Base-by-base conservation (phyloP, 768 basidiomycete genomes). In the Boletus subparvulus region DNA sequence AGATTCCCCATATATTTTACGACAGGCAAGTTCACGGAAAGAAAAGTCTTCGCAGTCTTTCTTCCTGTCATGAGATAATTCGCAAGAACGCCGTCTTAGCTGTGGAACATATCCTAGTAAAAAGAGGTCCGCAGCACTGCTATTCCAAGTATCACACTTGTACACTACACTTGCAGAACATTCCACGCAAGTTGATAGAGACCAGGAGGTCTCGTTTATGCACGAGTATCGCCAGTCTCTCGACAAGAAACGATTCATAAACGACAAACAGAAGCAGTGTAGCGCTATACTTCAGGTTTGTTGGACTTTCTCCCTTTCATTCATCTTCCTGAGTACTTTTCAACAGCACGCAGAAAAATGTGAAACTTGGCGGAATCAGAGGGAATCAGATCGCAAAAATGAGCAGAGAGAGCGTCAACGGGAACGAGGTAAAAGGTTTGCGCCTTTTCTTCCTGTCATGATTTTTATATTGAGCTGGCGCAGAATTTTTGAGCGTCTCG, bases 401-500 rank as follows among this genome's bases (percentile, higher is more conserved):
- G 51, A 40, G 5, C 35, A 13, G 33, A 16, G 37, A 12, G 4
- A 8, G 10, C 19, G 17, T 28, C 50, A 16, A 32, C 4, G 10
- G 12, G 39, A 50, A 1, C 57, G 56, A 11, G 7, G 12, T 3
- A 5, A 3, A 28, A 57, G 57, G 60, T 62, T 36, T 21, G 30
- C 4, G 3, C 9, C 6, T 14, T 37, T 19, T 11, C 12, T 47
- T 42, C 4, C 1, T 0, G 5, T 21, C 8, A 16, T 30, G 35
- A 5, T 37, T 32, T 2, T 37, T n/a, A n/a, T 14, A 47, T 19
- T 30, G 13, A 44, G 19, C 6, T 32, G 32, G 6, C 19, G 7
- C 40, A 64, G 63, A 6, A 64, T 63, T n/a, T 42, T 63, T 10
- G 11, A 37, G 11, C 59, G 45, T 33, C 58, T 64, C 16, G 3